Evolutionary conservation across 371 early-diverging fungal species (phyloP).

Genomic region (Smittium culicis): DNA sequence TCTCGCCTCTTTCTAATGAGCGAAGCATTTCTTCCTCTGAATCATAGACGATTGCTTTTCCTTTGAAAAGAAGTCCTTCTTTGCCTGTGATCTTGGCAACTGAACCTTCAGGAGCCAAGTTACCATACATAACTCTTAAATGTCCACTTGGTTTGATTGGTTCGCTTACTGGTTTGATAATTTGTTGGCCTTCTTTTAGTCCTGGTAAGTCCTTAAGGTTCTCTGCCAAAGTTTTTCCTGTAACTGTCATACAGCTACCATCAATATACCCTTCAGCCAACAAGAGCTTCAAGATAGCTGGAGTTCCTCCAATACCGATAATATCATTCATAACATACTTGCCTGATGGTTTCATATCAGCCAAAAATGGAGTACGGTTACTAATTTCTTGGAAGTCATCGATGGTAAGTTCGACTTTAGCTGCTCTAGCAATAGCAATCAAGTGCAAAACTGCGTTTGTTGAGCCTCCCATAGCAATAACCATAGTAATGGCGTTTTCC

Average conservation of each 20-base stretch:
- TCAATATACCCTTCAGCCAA: slow-evolving; percentile 59
- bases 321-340: slow-evolving; percentile 92
- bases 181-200: slow-evolving; percentile 60
- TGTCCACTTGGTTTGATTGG: slow-evolving; percentile 91
- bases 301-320: slow-evolving; percentile 75
- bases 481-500: slow-evolving; percentile 83
- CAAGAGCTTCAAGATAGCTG: slow-evolving; percentile 81
- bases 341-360: slow-evolving; percentile 93
- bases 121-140: slow-evolving; percentile 81
- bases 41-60: slow-evolving; percentile 79
- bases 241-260: slow-evolving; percentile 80
- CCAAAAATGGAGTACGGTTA: slow-evolving; percentile 80
- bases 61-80: slow-evolving; percentile 78
- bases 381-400: slow-evolving; percentile 86
- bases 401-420: slow-evolving; percentile 59
- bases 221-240: slow-evolving; percentile 84
- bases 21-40: slow-evolving; percentile 75
- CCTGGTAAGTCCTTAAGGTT: slow-evolving; percentile 61
- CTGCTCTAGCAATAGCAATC: slow-evolving; percentile 80
- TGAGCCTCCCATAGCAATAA: slow-evolving; percentile 89
- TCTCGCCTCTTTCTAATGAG: slow-evolving; percentile 63
- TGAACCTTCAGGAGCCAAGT: slow-evolving; percentile 91
- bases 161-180: slow-evolving; percentile 66
- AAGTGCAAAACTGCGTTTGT: slow-evolving; percentile 95
- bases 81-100: slow-evolving; percentile 98